Base-by-base conservation (phyloP, 179 eudicot species). In the Camellia oleifera region DNA sequence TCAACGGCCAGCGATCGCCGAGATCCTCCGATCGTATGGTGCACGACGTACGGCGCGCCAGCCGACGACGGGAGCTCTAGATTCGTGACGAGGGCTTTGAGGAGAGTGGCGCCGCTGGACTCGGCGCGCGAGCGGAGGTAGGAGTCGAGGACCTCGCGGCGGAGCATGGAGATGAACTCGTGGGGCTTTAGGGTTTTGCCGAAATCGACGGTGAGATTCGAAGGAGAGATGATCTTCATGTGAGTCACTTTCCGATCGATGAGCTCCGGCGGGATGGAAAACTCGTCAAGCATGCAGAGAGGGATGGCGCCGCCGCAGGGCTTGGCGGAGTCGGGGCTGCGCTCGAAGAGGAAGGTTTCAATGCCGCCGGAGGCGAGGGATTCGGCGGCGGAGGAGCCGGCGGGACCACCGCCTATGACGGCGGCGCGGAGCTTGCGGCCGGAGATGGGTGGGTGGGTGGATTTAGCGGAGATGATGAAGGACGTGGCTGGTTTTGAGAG, bases 231-330 rank as follows among this genome's bases (percentile, higher is more conserved):
- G 82, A 95, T 89, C 61, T 88, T 89, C 94, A 93, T 90, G 69
- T 89, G 91, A 7, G 94, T 92, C 58, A 95, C 98, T 50, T 86
- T 87, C 15, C 98, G 89, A 84, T 95, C 97, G 75, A 94, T 84
- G 75, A 94, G 86, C n/a, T 85, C 74, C 17, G 69, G 56, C 11
- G 98, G 98, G 86, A 94, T 91, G 44, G 83, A 70, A 84, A 94
- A 94, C 80, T 94, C 97, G 64, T 91, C 96, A 61, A 93, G 93
- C 98, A 94, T 94, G 58, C 98, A 94, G 6, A 93, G 88, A 0
- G 98, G 98, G 63, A 94, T 91, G 2, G 98, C 98, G 63, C 97
- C 97, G 61, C 97, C 98, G 84, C 98, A 94, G n/a, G 98, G 97
- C 82, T 94, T 94, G 60, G 98, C 91, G 11, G 89, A 89, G 40